These are phyloP conservation scores for Blastobotrys robertii DNA, from an alignment of 805 yeast genomes.

Conservation along the genomic window DNA sequence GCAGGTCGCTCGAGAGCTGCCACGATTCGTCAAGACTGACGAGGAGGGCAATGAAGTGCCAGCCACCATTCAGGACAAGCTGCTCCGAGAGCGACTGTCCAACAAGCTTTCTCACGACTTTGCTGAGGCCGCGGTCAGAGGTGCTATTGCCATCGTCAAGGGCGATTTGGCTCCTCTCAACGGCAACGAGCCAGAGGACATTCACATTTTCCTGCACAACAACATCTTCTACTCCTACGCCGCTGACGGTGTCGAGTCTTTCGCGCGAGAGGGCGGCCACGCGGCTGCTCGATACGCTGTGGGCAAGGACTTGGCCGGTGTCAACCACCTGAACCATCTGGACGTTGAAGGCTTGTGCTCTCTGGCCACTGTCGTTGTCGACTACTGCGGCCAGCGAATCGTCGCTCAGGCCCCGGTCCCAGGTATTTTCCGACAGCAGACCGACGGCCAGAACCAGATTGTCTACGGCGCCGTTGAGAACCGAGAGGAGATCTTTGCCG, in stretches of 20 bases:
- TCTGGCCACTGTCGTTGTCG: slow-evolving; percentile 76
- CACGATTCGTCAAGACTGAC: slow-evolving; percentile 23
- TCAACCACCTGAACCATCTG: slow-evolving; percentile 56
- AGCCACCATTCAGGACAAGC: slow-evolving; percentile 49
- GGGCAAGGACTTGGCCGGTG: slow-evolving; percentile 67
- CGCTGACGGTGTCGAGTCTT: slow-evolving; percentile 57
- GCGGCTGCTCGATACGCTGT: slow-evolving; percentile 78
- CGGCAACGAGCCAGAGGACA: slow-evolving; percentile 54
- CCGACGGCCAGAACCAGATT: slow-evolving; percentile 40
- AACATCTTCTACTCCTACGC: slow-evolving; percentile 84
- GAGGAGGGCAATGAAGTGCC: slow-evolving; percentile 19
- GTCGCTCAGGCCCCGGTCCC: slow-evolving; percentile 95
- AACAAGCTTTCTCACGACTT: slow-evolving; percentile 68
- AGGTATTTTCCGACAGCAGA: slow-evolving; percentile 53
- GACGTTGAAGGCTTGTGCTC: slow-evolving; percentile 57
- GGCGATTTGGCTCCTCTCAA: slow-evolving; percentile 74
- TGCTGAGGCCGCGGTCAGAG: slow-evolving; percentile 61
- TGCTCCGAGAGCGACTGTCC: slow-evolving; percentile 65
- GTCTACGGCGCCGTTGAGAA: slow-evolving; percentile 69
- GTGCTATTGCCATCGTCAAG: slow-evolving; percentile 65
- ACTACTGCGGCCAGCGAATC: slow-evolving; percentile 79
- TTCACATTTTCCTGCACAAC: slow-evolving; percentile 64
- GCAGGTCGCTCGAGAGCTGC: slow-evolving; percentile 71
- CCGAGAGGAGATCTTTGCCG: slow-evolving; percentile 38
- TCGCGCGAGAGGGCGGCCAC: slow-evolving; percentile 61